These are phyloP conservation scores for Parachaetomium inaequale DNA, from an alignment of 495 filamentous ascomycete genomes.

Conservation along the genomic window DNA sequence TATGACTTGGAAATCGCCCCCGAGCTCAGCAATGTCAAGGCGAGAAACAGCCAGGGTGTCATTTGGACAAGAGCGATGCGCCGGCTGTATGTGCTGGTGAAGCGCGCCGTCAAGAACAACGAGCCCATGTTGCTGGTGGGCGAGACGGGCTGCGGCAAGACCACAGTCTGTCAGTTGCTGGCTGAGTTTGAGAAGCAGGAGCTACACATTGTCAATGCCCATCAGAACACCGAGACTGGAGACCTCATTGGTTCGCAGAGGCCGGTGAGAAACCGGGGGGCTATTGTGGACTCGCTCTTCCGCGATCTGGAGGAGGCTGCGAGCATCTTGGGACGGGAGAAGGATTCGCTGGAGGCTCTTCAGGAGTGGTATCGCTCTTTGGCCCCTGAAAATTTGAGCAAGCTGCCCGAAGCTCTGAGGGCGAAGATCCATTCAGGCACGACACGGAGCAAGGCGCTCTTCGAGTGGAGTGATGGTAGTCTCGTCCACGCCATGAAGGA, in stretches of 20 bases:
- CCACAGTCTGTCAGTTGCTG: slow-evolving; percentile 89
- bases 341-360: slow-evolving; percentile 34
- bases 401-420: slow-evolving; percentile 49
- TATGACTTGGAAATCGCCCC: slow-evolving; percentile 58
- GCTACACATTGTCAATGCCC: slow-evolving; percentile 89
- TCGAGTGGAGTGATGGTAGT: slow-evolving; percentile 95
- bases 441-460: slow-evolving; percentile 70
- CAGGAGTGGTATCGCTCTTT: slow-evolving; percentile 42
- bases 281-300: slow-evolving; percentile 60
- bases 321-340: slow-evolving; percentile 29
- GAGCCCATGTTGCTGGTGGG: slow-evolving; percentile 93
- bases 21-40: slow-evolving; percentile 53
- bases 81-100: slow-evolving; percentile 79
- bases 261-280: slow-evolving; percentile 78
- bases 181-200: slow-evolving; percentile 71
- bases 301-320: slow-evolving; percentile 57
- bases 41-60: slow-evolving; percentile 54
- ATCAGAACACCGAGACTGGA: slow-evolving; percentile 94
- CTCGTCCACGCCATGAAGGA: slow-evolving; percentile 92
- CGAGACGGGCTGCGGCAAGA: slow-evolving; percentile 97
- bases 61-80: slow-evolving; percentile 97
- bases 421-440: slow-evolving; percentile 57
- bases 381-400: slow-evolving; percentile 21
- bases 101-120: slow-evolving; percentile 78
- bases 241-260: slow-evolving; percentile 95